These are phyloP conservation scores for Aspergillus indologenus DNA, from an alignment of 495 filamentous ascomycete genomes.

Conservation along the genomic window DNA sequence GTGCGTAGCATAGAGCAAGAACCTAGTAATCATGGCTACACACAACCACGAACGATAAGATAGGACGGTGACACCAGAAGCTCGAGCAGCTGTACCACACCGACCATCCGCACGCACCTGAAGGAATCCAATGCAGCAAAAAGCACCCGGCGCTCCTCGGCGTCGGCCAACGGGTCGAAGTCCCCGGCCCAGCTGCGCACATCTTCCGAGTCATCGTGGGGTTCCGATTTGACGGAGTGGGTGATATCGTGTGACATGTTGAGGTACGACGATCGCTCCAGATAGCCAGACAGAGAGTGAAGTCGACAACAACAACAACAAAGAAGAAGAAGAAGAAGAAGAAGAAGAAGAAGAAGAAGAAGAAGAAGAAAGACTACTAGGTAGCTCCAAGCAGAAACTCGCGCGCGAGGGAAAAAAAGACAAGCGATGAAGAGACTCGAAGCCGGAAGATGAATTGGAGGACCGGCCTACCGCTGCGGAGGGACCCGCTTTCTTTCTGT, in stretches of 20 bases:
- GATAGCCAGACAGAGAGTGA: neutral
- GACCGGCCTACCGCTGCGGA: no score
- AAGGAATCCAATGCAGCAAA: constrained; percentile 81
- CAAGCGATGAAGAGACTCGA: constrained; percentile 1
- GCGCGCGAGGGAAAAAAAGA: neutral
- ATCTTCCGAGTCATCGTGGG: constrained; percentile 25
- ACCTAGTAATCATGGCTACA: neutral
- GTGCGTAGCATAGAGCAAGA: neutral
- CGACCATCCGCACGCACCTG: constrained; percentile 55
- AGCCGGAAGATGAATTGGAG: neutral
- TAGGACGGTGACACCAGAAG: neutral
- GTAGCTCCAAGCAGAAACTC: neutral
- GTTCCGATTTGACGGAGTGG: constrained; percentile 20
- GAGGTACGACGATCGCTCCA: no score
- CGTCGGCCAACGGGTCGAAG: constrained; percentile 62
- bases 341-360: neutral
- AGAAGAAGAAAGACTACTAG: neutral
- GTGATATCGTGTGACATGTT: neutral
- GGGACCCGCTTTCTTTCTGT: constrained; percentile 14
- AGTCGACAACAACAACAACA: neutral
- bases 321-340: neutral
- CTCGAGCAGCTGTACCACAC: constrained; percentile 1
- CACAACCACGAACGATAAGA: neutral
- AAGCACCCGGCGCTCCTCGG: constrained; percentile 71
- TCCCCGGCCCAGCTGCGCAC: constrained; percentile 53